Evolutionary conservation across 768 basidiomycete genomes (phyloP), one percentile per base, ranked within the genome.

Genomic region (Boletus sp.): DNA sequence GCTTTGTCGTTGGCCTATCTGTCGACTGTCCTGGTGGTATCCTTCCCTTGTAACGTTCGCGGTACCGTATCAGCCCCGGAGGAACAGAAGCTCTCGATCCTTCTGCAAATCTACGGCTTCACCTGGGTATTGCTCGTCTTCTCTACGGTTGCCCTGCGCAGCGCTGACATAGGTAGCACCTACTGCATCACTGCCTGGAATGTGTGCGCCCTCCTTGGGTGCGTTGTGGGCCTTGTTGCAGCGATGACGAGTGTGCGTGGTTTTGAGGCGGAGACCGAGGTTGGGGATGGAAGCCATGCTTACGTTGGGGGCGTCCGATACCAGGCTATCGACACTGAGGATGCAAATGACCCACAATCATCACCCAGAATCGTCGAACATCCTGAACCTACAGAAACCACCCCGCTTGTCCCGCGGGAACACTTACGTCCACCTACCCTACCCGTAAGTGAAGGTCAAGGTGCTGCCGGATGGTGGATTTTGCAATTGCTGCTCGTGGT

Each of bases 121-220:
- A 82, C 81, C 5, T 88, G 84, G 83, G 50, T 80, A 2, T 65
- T 84, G 3, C 80, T 87, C 29, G 68, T 86, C 14, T 56, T 75
- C 29, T 73, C 80, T 17, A 84, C 83, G 0, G 54, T 78, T 19
- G 67, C 74, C 7, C 70, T 82, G 35, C 75, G 72, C 19, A 67
- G 65, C 7, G 55, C 72, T 2, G 63, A 75, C 5, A 59, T 87
- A 7, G 83, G 81, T 1, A 78, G 82, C 6, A 69, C 79, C 14
- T 88, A 87, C 61, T 77, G 83, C 58, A 59, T 84, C 30, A 82
- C 78, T 0, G 73, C 74, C 4, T 85, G 83, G 80, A 79, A 87
- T 50, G 60, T 69, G 0, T 73, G 74, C 25, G 69, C 77, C 5
- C 73, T 78, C 41, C 53, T 79, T 1, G 81, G 74, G 1, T 68